Percentiles rank a stretch among this genome's conserved stretches.
phyloP scores from a whole-genome alignment of 2,329 filamentous ascomycete genomes.

The Colletotrichum kahawae region DNA sequence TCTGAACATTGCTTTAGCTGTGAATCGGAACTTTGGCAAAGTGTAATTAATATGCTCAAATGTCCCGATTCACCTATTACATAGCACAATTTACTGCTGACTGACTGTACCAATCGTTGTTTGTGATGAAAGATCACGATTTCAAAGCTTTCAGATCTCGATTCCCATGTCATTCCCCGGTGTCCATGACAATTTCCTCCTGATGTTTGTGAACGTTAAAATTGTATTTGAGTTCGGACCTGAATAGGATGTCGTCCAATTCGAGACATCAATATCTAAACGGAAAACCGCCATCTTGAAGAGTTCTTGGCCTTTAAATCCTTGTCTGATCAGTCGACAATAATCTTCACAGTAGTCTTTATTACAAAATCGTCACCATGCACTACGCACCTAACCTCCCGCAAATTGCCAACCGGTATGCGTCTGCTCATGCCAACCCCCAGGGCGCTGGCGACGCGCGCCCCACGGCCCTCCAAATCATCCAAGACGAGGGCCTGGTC shows the following conservation, averaged over 20 bases:
- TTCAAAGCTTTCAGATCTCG: not conserved
- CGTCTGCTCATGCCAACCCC: not conserved
- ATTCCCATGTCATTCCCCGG: not conserved
- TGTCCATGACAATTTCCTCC: not conserved
- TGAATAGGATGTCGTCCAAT: not conserved
- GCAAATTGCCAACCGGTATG: conserved; percentile 4
- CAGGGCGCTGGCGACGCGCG: conserved; percentile 39
- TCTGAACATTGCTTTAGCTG: not conserved
- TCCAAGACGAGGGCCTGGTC: conserved; percentile 32
- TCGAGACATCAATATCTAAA: not conserved
- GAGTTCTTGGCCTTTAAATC: not conserved
- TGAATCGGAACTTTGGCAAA: not conserved
- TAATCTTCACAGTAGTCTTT: not conserved
- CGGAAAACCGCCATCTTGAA: not conserved
- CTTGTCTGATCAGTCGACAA: not conserved
- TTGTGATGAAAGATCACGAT: not conserved
- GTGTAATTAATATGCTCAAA: not conserved
- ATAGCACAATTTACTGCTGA: not conserved
- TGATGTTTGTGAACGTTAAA: not conserved
- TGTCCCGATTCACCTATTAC: not conserved
- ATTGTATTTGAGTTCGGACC: not conserved
- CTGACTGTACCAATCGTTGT: not conserved
- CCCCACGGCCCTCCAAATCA: conserved; percentile 40
- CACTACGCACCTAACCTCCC: not conserved
- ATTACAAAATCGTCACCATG: not conserved